Evolutionary conservation across 2,329 filamentous ascomycete species (phyloP), one percentile per base, ranked within the genome.

Genomic region (Phyllachora maydis): DNA sequence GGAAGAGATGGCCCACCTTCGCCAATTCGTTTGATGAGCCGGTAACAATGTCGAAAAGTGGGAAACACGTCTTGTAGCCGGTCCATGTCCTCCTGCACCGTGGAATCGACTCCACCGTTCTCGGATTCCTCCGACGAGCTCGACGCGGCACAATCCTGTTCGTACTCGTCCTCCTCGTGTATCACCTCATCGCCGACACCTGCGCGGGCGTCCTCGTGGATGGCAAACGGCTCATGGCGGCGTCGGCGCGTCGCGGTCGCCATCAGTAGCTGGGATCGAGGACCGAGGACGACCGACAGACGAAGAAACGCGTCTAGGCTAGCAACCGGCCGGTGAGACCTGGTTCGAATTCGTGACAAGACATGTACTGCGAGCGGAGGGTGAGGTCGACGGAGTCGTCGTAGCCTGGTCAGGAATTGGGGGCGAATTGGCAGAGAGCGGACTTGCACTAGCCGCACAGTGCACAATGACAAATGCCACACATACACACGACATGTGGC

Each of bases 1-100:
- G n/a, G n/a, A n/a, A n/a, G n/a, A n/a, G n/a, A n/a, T n/a, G n/a
- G n/a, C 40, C 27, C 50, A 83, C 82, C 88, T 64, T 98, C 88
- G 40, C 88, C 88, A 40, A 98, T 98, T 31, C 85, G 74, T 50
- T 93, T 93, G 43, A 98, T 88, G 26, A 98, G 52, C 25, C 83
- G 72, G 49, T 85, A 98, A 28, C 73, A 69, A 37, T 78, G 63
- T 33, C 65, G 74, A 44, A 95, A 90, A 24, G 76, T 78, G 18
- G 71, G 71, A 43, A 95, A 93, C 16, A 70, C 74, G 25, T 68
- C 59, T 36, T 85, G 72, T 27, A 98, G 67, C 35, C 71, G 78
- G 24, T 69, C 65, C 66, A 98, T 98, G 45, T 98, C 88, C 25
- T 82, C 69, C 30, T 69, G 64, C 9, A 92, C 77, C 5, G 52